phyloP scores from a whole-genome alignment of 2,329 filamentous ascomycete genomes.

The Neonectria punicea region DNA sequence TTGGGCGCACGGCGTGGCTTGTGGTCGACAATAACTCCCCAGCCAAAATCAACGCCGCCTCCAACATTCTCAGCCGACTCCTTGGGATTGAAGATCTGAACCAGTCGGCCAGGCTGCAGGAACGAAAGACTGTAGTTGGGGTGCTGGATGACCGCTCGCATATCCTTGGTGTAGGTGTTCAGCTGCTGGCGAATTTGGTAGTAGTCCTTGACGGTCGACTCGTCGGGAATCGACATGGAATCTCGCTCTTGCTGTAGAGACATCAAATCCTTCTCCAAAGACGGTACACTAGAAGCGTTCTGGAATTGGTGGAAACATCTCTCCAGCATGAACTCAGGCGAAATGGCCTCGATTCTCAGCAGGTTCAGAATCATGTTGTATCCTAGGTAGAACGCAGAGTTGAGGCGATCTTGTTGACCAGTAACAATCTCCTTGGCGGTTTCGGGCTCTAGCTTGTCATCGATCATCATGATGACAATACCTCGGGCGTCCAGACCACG shows the following conservation, averaged over 20 bases:
- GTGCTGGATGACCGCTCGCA: conserved; percentile 91
- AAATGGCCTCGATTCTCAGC: conserved; percentile 98
- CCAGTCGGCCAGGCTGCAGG: conserved; percentile 85
- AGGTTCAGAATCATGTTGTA: conserved; percentile 99
- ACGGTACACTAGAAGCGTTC: conserved; percentile 87
- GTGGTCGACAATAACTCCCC: conserved; percentile 88
- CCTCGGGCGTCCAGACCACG: conserved; percentile 96
- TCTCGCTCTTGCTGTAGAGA: conserved; percentile 80
- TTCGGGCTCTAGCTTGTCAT: conserved; percentile 93
- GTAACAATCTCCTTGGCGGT: conserved; percentile 96
- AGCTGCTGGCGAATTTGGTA: conserved; percentile 90
- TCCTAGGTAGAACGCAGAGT: conserved; percentile 96
- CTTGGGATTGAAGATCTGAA: conserved; percentile 81
- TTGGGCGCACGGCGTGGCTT: conserved; percentile 73
- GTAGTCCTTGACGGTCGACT: conserved; percentile 91
- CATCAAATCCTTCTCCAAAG: conserved; percentile 84
- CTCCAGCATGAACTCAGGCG: conserved; percentile 98
- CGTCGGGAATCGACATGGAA: conserved; percentile 82
- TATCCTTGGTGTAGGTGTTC: conserved; percentile 84
- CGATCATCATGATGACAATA: conserved; percentile 99
- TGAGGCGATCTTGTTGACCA: conserved; percentile 95
- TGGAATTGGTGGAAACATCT: conserved; percentile 98
- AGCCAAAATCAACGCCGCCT: conserved; percentile 79
- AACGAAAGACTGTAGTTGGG: conserved; percentile 88
- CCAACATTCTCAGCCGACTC: conserved; percentile 54